Evolutionary conservation across 2,329 filamentous ascomycete genomes (phyloP).

Genomic region (Epichloe elymi): DNA sequence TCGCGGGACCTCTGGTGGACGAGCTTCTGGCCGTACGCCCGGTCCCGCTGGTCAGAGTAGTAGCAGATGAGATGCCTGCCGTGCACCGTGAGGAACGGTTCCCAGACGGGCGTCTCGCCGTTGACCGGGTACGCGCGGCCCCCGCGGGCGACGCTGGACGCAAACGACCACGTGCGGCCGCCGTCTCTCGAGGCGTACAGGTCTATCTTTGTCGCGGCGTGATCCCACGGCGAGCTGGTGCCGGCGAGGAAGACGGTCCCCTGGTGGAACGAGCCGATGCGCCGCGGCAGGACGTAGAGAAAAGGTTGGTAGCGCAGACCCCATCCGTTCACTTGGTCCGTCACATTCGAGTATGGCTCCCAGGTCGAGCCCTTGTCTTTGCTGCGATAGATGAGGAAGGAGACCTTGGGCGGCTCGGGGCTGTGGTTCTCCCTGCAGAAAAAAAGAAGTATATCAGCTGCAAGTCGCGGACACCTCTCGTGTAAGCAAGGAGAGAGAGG

Average conservation of each 20-base stretch:
- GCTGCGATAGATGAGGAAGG: background rate
- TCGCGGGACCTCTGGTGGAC: background rate
- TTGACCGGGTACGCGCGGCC: background rate
- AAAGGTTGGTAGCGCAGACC: background rate
- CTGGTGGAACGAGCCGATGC: background rate
- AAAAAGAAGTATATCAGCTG: background rate
- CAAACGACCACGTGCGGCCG: background rate
- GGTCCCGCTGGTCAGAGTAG: background rate
- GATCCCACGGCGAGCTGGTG: background rate
- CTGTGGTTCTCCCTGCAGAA: background rate
- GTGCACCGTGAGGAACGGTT: background rate
- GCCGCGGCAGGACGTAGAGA: background rate
- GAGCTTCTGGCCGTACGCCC: background rate
- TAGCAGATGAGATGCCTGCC: background rate
- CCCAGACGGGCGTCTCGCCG: background rate
- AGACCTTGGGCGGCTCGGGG: background rate
- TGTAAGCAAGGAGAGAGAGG: too few relatives aligned
- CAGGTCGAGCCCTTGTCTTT: background rate
- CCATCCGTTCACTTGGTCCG: background rate
- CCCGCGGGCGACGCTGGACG: background rate
- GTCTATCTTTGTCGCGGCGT: background rate
- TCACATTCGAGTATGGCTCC: background rate
- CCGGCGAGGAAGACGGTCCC: background rate
- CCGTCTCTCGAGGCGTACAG: background rate
- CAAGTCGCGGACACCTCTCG: too few relatives aligned